Conservation (phyloP, 305 asterid species). For the Ilex paraguariensis region DNA sequence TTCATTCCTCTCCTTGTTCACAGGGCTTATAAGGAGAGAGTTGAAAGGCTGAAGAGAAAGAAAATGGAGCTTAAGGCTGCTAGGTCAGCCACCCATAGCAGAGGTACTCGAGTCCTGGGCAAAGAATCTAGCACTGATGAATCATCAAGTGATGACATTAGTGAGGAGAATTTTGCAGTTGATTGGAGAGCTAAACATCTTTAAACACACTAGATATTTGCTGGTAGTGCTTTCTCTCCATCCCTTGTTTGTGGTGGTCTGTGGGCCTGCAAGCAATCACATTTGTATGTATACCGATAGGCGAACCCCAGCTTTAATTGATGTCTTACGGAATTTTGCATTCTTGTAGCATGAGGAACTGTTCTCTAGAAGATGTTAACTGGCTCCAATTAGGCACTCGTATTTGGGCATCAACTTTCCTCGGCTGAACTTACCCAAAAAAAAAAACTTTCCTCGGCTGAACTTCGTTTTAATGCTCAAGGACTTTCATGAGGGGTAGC, state of each 20-base stretch:
- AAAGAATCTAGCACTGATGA: slow-evolving; percentile 38
- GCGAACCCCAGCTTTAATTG: no score
- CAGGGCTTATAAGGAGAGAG: slow-evolving; percentile 66
- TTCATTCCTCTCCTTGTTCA: background rate
- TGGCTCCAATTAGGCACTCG: no score
- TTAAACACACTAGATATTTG: slow-evolving; percentile 20
- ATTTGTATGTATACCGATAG: background rate
- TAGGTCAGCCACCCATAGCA: slow-evolving; percentile 34
- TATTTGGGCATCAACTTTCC: no score
- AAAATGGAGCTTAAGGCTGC: slow-evolving; percentile 71
- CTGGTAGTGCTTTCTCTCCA: slow-evolving; percentile 16
- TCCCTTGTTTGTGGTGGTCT: background rate
- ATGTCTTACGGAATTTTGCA: no score
- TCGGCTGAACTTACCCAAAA: no score
- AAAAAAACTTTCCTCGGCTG: no score
- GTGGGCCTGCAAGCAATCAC: no score
- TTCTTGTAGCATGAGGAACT: no score
- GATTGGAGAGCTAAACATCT: slow-evolving; percentile 96
- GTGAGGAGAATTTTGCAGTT: slow-evolving; percentile 44
- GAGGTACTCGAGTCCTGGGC: slow-evolving; percentile 25
- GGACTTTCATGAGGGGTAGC: no score
- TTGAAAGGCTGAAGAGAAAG: slow-evolving; percentile 64
- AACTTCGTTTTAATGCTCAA: no score
- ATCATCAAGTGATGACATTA: slow-evolving; percentile 68
- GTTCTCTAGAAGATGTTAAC: no score